These are phyloP conservation scores for Beauveria caledonica DNA, from an alignment of 2,329 filamentous ascomycete species.

Conservation along the genomic window DNA sequence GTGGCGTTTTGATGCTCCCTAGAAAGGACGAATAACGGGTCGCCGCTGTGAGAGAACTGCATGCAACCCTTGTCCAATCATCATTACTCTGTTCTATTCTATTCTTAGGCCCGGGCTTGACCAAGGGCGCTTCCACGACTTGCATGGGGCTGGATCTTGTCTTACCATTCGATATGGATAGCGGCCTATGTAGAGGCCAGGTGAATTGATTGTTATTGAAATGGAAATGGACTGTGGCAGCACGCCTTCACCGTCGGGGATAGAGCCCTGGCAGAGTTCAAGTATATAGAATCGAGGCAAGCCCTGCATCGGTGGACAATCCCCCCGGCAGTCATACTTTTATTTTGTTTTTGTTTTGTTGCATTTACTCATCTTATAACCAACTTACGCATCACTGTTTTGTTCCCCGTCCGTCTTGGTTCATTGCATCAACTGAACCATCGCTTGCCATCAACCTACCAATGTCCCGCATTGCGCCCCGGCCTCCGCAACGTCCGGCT, in stretches of 20 bases:
- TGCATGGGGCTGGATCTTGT: not conserved
- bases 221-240: not conserved
- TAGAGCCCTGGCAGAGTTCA: not conserved
- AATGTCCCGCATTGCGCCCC: constrained; percentile 1
- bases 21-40: not conserved
- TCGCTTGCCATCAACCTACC: not conserved
- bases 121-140: not conserved
- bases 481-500: not conserved
- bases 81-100: not conserved
- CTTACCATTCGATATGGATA: not conserved
- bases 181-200: not conserved
- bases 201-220: not conserved
- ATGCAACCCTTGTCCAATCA: not conserved
- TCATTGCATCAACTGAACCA: not conserved
- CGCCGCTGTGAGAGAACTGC: not conserved
- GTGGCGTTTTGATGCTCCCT: not conserved
- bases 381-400: too few species aligned
- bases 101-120: not conserved
- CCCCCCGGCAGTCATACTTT: not conserved
- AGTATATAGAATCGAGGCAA: constrained; percentile 1
- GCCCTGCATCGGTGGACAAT: not conserved
- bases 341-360: not conserved
- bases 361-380: too few species aligned
- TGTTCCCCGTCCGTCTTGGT: too few species aligned
- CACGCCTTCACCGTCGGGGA: not conserved